Evolutionary conservation across 2,329 filamentous ascomycete genomes (phyloP).

Genomic region (Rhexocercosporidium sp.): DNA sequence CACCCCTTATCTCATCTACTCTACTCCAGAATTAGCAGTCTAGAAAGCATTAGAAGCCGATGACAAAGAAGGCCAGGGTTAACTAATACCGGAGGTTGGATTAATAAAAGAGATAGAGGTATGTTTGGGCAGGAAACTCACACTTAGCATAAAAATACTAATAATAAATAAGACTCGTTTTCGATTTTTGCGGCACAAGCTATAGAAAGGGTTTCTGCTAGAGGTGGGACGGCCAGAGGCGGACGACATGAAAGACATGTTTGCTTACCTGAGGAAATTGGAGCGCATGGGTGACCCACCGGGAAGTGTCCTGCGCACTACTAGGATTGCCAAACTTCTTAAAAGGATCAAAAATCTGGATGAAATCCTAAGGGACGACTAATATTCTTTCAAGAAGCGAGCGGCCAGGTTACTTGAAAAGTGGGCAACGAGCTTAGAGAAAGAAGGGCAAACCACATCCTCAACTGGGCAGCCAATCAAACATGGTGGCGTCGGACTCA

Average conservation of each 20-base stretch:
- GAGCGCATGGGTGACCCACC: neutral
- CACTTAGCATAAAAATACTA: neutral
- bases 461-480: neutral
- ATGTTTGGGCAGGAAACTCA: neutral
- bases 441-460: slow-evolving; percentile 1
- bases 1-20: neutral
- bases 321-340: slow-evolving; percentile 6
- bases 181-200: slow-evolving; percentile 10
- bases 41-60: neutral
- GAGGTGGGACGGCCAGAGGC: neutral
- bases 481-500: neutral
- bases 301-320: neutral
- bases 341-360: slow-evolving; percentile 14
- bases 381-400: slow-evolving; percentile 9
- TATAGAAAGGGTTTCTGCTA: slow-evolving; percentile 12
- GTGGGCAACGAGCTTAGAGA: slow-evolving; percentile 6
- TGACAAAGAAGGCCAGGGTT: neutral
- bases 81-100: neutral
- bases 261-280: slow-evolving; percentile 8
- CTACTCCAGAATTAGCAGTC: neutral
- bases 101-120: neutral
- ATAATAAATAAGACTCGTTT: neutral
- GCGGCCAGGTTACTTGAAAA: slow-evolving; percentile 4
- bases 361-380: slow-evolving; percentile 6
- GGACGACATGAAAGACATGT: slow-evolving; percentile 11